phyloP scores from a whole-genome alignment of 805 yeast genomes.

The Zygosaccharomyces lentus region DNA sequence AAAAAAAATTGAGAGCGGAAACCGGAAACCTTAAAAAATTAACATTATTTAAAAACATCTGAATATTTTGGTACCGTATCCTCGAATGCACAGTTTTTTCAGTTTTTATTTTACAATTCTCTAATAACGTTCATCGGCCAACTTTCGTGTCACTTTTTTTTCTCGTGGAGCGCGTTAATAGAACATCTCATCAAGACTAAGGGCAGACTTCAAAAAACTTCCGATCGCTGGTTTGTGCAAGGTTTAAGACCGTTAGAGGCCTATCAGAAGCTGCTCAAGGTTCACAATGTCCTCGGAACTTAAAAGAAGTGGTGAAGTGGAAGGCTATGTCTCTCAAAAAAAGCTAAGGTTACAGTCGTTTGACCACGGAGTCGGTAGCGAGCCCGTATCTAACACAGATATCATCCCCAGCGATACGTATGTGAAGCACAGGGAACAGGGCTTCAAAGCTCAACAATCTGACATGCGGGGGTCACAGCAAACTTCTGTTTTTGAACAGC shows the following conservation, averaged over 20 bases:
- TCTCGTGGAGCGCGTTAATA: neutral
- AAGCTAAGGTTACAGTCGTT: constrained; percentile 27
- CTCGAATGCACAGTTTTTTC: too few species aligned
- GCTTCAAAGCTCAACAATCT: constrained; percentile 30
- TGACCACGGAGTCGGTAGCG: constrained; percentile 33
- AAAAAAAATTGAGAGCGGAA: too few species aligned
- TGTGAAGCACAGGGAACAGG: constrained; percentile 30
- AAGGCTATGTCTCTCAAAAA: constrained; percentile 18
- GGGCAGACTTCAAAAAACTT: neutral
- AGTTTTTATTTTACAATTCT: too few species aligned
- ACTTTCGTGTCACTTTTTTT: neutral
- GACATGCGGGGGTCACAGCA: constrained; percentile 22
- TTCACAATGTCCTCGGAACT: constrained; percentile 7
- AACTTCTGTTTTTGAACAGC: constrained; percentile 30
- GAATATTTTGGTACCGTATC: too few species aligned
- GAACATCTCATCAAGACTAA: neutral
- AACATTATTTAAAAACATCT: too few species aligned
- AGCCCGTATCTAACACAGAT: constrained; percentile 34
- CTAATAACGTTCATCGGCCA: neutral
- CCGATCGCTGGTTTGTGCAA: neutral
- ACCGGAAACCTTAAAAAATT: too few species aligned
- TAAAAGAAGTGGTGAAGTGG: constrained; percentile 24
- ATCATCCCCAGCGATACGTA: constrained; percentile 33
- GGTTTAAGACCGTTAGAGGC: neutral
- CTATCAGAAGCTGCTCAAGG: neutral